Base-by-base conservation (phyloP, 495 filamentous ascomycete species). In the Penicillium simplicissimum region DNA sequence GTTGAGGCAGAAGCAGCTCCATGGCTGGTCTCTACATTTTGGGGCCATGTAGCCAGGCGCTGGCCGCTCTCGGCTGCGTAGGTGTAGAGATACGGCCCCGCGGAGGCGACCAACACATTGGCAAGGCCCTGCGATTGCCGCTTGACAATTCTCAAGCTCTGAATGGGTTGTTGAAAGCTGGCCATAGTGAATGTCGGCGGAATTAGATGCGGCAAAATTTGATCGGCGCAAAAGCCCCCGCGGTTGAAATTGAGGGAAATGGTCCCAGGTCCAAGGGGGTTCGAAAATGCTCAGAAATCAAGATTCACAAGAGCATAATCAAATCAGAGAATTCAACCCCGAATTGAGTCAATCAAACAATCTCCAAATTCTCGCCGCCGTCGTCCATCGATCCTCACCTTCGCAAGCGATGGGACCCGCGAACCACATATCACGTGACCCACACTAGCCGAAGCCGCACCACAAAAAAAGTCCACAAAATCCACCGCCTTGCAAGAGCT, bases 71-170 rank as follows among this genome's bases (percentile, higher is more conserved):
- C 58, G 2, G 77, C 72, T 60, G 78, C 72, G 52, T 82, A 84
- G 15, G 77, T 78, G 62, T 82, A 82, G 42, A 88, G 75, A 57
- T 76, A 74, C n/a, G 81, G 69, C 9, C 86, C 85, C 42, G 79
- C 77, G 25, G 86, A 83, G 14, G 81, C 85, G 55, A 88, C 67
- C 28, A 90, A 69, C 17, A 86, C 54, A 54, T 76, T 69, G 14
- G 55, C 58, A 31, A 59, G 62, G 59, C 59, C 58, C 65, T 65
- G 45, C 60, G 67, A 31, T 62, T 71, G 52, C 31, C 67, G 60
- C 54, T 75, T 61, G 70, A 77, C 79, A 55, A 79, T 79, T 31
- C 75, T 74, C 52, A 88, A 66, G 64, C 81, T 79, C 69, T 83
- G 82, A 59, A 86, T 85, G 10, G 81, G 82, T 68, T 82, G 74